A percentile compares a stretch with the other conserved stretches of the same genome.
Evolutionary conservation across 1,139 yeast species (phyloP).

Genomic region (Candida sp.): DNA sequence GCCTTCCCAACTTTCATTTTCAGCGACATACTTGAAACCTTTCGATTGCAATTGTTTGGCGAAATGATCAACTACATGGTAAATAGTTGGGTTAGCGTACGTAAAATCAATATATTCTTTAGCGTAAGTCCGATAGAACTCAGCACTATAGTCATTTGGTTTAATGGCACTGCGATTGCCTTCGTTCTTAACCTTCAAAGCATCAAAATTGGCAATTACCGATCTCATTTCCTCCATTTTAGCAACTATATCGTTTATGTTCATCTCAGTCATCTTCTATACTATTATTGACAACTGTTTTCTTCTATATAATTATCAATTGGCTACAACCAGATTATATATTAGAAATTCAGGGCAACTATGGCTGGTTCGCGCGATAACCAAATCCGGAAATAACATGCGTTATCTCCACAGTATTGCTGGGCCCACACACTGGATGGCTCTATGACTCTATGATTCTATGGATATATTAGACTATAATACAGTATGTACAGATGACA

Average conservation of each 20-base stretch:
- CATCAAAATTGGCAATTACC: background rate
- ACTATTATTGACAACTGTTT: background rate
- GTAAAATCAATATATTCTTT: conserved; percentile 35
- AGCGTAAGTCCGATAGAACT: conserved; percentile 32
- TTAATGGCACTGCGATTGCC: background rate
- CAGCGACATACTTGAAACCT: conserved; percentile 30
- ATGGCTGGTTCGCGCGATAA: background rate
- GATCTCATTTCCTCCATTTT: background rate
- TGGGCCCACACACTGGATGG: background rate
- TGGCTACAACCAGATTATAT: background rate
- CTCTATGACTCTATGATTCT: background rate
- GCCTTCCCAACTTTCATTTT: conserved; percentile 18
- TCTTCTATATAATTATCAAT: too few species aligned
- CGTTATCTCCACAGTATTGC: too few species aligned
- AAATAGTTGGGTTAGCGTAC: conserved; percentile 39
- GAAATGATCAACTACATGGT: conserved; percentile 33
- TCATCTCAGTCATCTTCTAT: background rate
- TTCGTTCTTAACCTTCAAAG: background rate
- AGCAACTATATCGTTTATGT: background rate
- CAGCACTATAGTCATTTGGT: conserved; percentile 10
- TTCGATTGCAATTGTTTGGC: conserved; percentile 19
- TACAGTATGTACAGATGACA: conserved; percentile 3
- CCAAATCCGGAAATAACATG: too few species aligned
- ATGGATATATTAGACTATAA: background rate
- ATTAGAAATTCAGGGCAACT: background rate